These are phyloP conservation scores for Gaeumannomyces tritici DNA, from an alignment of 2,329 filamentous ascomycete species.

Conservation along the genomic window DNA sequence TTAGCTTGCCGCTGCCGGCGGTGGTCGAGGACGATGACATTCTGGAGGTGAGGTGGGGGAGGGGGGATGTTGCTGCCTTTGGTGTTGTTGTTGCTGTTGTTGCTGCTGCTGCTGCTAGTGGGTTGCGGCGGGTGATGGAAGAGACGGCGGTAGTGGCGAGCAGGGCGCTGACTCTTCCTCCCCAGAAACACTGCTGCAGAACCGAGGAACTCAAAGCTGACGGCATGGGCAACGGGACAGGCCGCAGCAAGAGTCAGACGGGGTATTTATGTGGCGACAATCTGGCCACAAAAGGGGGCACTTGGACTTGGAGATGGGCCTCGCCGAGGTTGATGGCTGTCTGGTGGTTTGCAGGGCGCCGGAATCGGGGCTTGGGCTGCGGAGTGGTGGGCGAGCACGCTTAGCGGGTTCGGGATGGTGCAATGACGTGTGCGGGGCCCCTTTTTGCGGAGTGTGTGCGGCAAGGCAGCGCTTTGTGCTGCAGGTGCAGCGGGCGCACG, in stretches of 20 bases:
- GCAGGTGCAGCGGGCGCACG: too few species aligned
- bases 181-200: background rate
- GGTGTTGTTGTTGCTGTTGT: too few species aligned
- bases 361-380: background rate
- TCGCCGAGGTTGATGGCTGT: background rate
- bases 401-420: background rate
- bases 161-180: background rate
- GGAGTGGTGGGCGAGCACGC: background rate
- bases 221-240: background rate
- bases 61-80: too few species aligned
- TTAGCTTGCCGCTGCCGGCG: constrained; percentile 20
- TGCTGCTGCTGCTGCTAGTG: too few species aligned
- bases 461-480: too few species aligned
- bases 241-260: background rate
- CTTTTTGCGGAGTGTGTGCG: too few species aligned
- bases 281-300: background rate
- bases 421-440: background rate
- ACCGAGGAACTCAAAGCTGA: background rate
- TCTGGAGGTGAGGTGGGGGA: background rate
- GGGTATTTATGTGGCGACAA: background rate
- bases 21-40: background rate
- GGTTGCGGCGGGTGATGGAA: background rate
- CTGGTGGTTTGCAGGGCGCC: background rate
- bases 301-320: background rate
- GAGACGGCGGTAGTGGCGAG: background rate